Percentiles rank a stretch among this genome's conserved stretches.
Evolutionary conservation across 768 basidiomycete genomes (phyloP).

Genomic region (Collybia mongolica): DNA sequence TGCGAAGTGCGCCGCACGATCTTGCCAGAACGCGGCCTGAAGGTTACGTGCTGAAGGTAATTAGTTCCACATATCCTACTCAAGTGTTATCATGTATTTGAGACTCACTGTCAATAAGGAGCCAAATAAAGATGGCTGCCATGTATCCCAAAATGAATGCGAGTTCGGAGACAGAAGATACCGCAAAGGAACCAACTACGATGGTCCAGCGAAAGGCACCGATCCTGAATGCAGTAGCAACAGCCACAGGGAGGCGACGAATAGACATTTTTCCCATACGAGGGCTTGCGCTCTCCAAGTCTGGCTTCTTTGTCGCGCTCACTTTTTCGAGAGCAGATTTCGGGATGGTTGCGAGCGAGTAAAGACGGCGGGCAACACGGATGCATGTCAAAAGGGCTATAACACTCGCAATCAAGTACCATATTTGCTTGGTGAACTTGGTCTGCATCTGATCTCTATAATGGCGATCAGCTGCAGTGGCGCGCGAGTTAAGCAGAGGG

Average conservation of each 20-base stretch:
- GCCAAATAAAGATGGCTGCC: constrained; percentile 39
- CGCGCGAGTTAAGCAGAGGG: constrained; percentile 7
- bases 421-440: constrained; percentile 36
- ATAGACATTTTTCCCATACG: constrained; percentile 6
- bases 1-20: constrained; percentile 39
- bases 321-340: constrained; percentile 13
- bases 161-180: constrained; percentile 41
- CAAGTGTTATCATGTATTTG: not conserved
- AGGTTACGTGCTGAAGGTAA: constrained; percentile 29
- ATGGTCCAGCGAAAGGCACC: constrained; percentile 48
- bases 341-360: constrained; percentile 4
- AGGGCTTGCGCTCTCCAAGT: too few relatives aligned
- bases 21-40: constrained; percentile 31
- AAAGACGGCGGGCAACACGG: constrained; percentile 21
- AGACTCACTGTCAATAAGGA: constrained; percentile 43
- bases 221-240: constrained; percentile 44
- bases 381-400: constrained; percentile 35
- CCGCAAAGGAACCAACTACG: constrained; percentile 35
- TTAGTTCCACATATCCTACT: not conserved
- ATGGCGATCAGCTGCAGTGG: constrained; percentile 31
- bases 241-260: constrained; percentile 32
- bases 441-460: constrained; percentile 32
- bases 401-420: constrained; percentile 36
- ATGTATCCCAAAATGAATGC: constrained; percentile 47
- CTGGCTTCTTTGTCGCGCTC: constrained; percentile 17